Base-by-base conservation (phyloP, 164 flowering plant genomes). In the Vitis cinerea region DNA sequence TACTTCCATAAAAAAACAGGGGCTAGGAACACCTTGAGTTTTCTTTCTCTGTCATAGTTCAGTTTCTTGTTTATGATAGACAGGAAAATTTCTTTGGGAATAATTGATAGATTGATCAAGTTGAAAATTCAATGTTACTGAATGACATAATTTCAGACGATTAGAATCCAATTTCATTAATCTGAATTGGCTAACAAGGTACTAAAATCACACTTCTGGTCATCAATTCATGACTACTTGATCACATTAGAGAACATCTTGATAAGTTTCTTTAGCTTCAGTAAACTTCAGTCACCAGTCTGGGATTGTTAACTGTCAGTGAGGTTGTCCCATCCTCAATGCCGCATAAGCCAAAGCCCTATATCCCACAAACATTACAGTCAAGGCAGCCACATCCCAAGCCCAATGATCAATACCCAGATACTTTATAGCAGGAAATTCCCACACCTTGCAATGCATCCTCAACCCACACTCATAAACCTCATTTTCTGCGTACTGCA, bases 291-390 rank as follows among this genome's bases (percentile, higher is more conserved):
- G 6, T 9, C 16, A 12, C 5, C 19, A 61, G 16, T 61, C 10
- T 15, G 4, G 7, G 9, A 31, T 12, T 17, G 29, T 64, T 16
- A 61, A 71, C 44, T 37, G 50, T 83, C 69, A 84, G 54, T 77
- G 86, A 66, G 73, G 80, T 63, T 75, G 78, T n/a, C 87, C 71
- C 61, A 80, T 72, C 77, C 89, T 87, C 77, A 93, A 73, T 8
- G 91, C 93, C 29, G 83, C 67, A 79, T 89, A 92, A 74, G 98
- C 97, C 76, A 92, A 61, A 51, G 90, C 69, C 82, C 98, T 80
- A 70, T 88, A 94, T 0, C 91, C 97, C 53, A 92, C 82, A 70
- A 94, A 68, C 97, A 92, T 92, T 1, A 88, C 30, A 16, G 76
- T 23, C 86, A 94, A 79, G 17, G 87, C 92, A 74, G 83, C 86